These are phyloP conservation scores for Aphanomyces stellatus DNA, from an alignment of 352 stramenopile species.

Conservation along the genomic window DNA sequence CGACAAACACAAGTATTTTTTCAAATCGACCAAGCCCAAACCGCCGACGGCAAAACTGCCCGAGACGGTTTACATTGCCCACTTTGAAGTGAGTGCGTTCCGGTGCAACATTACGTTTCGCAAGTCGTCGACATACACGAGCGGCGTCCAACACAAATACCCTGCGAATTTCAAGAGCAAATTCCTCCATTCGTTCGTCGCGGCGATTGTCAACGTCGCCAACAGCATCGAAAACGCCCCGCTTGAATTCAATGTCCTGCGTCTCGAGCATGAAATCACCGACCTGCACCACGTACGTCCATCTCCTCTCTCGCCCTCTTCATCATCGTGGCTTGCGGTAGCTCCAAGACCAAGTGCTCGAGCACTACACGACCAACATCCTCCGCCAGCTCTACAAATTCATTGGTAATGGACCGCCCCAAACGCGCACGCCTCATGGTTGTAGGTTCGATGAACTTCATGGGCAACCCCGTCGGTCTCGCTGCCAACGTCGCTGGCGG, in stretches of 20 bases:
- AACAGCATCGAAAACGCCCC: conserved; percentile 20
- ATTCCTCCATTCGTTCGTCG: conserved; percentile 15
- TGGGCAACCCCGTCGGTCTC: conserved; percentile 18
- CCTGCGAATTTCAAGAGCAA: conserved; percentile 14
- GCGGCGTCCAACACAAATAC: neutral
- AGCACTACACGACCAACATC: conserved; percentile 15
- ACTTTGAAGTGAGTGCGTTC: conserved; percentile 13
- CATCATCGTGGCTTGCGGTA: neutral
- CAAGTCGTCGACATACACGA: conserved; percentile 1
- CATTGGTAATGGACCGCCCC: neutral
- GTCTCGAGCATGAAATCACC: conserved; percentile 16
- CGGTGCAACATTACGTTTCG: conserved; percentile 18
- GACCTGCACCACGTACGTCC: neutral
- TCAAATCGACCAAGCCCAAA: neutral
- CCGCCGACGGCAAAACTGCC: neutral
- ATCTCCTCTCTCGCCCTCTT: too few relatives aligned
- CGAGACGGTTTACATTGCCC: conserved; percentile 9
- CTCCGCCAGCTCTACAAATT: conserved; percentile 18
- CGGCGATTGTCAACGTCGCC: conserved; percentile 9
- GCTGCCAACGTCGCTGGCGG: conserved; percentile 12
- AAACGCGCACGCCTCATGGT: neutral
- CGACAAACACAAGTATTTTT: conserved; percentile 13
- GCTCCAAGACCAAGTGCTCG: neutral
- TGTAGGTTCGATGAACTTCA: conserved; percentile 20
- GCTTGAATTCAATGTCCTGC: conserved; percentile 4